Percentiles rank a stretch among this genome's conserved stretches.
Evolutionary conservation across 352 stramenopile species (phyloP).

Genomic region (Pythium phragmitis): DNA sequence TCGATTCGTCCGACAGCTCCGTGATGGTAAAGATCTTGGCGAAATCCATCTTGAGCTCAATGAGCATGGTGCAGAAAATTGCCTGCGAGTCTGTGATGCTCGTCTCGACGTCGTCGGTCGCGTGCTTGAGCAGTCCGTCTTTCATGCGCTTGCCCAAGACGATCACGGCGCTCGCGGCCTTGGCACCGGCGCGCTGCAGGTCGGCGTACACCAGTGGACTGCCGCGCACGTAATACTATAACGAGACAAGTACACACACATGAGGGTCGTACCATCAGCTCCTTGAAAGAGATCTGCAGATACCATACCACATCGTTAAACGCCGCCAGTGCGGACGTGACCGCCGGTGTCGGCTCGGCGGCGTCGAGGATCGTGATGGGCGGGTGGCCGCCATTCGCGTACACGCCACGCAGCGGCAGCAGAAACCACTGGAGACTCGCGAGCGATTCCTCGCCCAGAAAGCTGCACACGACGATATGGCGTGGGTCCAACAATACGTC

Average conservation of each 20-base stretch:
- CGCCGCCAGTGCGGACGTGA: conserved; percentile 43
- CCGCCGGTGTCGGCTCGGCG: conserved; percentile 48
- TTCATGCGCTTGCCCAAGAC: conserved; percentile 74
- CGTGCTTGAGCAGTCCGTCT: conserved; percentile 29
- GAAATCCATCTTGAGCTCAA: conserved; percentile 88
- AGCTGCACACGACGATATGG: conserved; percentile 84
- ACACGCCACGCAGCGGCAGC: conserved; percentile 54
- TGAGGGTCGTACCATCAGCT: not conserved
- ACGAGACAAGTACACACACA: not conserved
- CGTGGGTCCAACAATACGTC: conserved; percentile 56
- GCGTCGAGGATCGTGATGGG: conserved; percentile 82
- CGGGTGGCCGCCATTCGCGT: conserved; percentile 43
- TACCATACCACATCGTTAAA: conserved; percentile 73
- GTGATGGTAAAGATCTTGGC: conserved; percentile 84
- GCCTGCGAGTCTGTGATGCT: conserved; percentile 79
- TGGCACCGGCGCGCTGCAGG: conserved; percentile 76
- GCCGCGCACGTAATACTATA: conserved; percentile 77
- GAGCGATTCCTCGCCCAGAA: conserved; percentile 75
- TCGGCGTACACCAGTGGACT: conserved; percentile 78
- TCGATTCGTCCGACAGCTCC: conserved; percentile 76
- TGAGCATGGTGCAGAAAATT: conserved; percentile 85
- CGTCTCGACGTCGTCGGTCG: conserved; percentile 56
- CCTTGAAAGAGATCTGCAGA: not conserved
- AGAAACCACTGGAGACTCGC: conserved; percentile 79
- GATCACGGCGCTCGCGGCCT: conserved; percentile 75